Evolutionary conservation across 2,329 filamentous ascomycete species (phyloP), one percentile per base, ranked within the genome.

Genomic region (Didymella glomerata): DNA sequence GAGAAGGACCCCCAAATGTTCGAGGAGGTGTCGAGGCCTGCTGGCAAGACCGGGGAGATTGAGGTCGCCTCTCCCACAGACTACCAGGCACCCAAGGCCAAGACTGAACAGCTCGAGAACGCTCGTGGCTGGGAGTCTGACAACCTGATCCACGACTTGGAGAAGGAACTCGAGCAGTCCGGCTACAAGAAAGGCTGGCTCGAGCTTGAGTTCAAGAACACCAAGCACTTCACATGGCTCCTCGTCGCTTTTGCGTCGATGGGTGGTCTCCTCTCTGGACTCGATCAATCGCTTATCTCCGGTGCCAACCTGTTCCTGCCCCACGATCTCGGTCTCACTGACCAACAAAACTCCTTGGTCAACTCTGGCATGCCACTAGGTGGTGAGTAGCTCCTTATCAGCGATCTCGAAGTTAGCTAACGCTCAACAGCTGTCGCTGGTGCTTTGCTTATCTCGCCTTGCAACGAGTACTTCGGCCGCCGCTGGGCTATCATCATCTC

Each of bases 211-310:
- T 87, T 90, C 76, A 81, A 80, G 49, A 83, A 90, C 71, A 86
- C 88, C 0, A 84, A 80, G 52, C 77, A 86, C 68, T 92, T 90
- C 73, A 91, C 88, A 25, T 89, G 84, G 80, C 77, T 89, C 16
- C 81, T 90, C 14, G 87, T 90, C 44, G 86, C 83, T 1, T 91
- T 91, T 66, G 89, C 89, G n/a, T 89, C 86, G 16, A 90, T 91
- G 87, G 89, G 89, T 48, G 89, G 89, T 71, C 79, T 92, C 22
- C 83, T 91, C 0, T 90, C 87, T 1, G 89, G 89, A 60, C 81
- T 92, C 20, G 89, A 92, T 69, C 89, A 92, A 76, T 89, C 86
- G 45, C 80, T 91, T 55, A 92, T 92, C 68, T 88, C 85, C 13
- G 89, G 89, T 51, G 89, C 89, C 48, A 88, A 89, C 68, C 79